Percentiles rank a stretch among this genome's conserved stretches.
These are phyloP conservation scores for Phytopythium kandeliae DNA, from an alignment of 352 stramenopile species.

Conservation along the genomic window DNA sequence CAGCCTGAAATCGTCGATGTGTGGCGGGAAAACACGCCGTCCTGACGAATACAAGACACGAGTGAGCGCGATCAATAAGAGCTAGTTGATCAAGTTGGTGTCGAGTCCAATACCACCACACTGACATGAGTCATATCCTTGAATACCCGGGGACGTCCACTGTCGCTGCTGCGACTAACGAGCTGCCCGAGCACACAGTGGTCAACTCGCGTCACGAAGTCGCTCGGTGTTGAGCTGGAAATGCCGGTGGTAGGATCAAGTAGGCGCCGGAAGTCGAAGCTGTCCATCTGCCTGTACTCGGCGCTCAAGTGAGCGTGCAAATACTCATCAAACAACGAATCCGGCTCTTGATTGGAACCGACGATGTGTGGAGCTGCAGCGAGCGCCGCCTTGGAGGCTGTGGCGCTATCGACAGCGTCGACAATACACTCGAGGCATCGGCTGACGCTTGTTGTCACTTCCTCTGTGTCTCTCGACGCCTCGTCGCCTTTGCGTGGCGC, in stretches of 20 bases:
- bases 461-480: not conserved
- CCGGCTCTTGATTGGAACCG: not conserved
- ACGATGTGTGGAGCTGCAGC: too few species aligned
- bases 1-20: conserved; percentile 38
- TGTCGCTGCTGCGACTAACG: not conserved
- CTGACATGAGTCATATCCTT: conserved; percentile 3
- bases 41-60: conserved; percentile 7
- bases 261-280: conserved; percentile 46
- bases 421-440: conserved; percentile 19
- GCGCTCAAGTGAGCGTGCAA: not conserved
- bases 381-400: too few species aligned
- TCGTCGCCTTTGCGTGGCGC: too few species aligned
- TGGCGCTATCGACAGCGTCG: too few species aligned
- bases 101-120: not conserved
- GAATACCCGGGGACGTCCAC: not conserved
- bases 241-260: conserved; percentile 23
- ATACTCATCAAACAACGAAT: not conserved
- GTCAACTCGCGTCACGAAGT: not conserved
- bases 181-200: not conserved
- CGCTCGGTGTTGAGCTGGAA: not conserved
- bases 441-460: conserved; percentile 1
- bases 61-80: too few species aligned
- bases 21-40: conserved; percentile 35
- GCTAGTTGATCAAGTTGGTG: not conserved
- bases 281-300: conserved; percentile 29